Conservation (phyloP, 164 flowering plant genomes). For the grape (Vitis vinifera) region ASM3070453v1 NC_081822.1:240501-241000, state of each 20-base stretch:
- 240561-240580: conserved; percentile 95
- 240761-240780: conserved; percentile 79
- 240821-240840: neutral
- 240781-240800: conserved; percentile 73
- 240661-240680: neutral
- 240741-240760: conserved; percentile 90
- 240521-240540: conserved; percentile 10
- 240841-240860: no score
- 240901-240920: no score
- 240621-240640: conserved; percentile 99
- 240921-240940: no score
- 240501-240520: neutral
- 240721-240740: conserved; percentile 71
- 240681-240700: neutral
- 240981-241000: neutral
- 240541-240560: conserved; percentile 93
- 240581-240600: conserved; percentile 92
- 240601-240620: conserved; percentile 93
- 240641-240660: neutral
- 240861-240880: no score
- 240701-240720: neutral
- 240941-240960: neutral
- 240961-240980: neutral
- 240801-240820: neutral
- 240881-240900: no score